These are phyloP conservation scores for Aspergillus sp. DNA, from an alignment of 2,329 filamentous ascomycete species.

Conservation along the genomic window DNA sequence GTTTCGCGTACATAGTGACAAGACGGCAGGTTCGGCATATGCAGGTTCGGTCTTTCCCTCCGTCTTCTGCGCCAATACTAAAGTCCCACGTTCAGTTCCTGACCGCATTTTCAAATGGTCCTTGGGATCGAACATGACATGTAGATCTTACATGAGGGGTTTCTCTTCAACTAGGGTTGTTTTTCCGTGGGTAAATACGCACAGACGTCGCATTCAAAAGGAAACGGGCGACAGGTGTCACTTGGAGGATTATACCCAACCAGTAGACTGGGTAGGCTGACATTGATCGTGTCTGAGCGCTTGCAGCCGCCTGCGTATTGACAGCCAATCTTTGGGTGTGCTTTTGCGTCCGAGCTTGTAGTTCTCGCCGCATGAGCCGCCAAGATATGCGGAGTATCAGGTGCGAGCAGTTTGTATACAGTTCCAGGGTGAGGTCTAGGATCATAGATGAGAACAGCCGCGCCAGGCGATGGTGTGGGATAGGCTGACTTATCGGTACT, in stretches of 20 bases:
- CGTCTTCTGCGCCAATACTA: not conserved
- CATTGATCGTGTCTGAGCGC: conserved; percentile 25
- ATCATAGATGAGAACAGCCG: conserved; percentile 23
- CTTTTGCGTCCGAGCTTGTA: conserved; percentile 25
- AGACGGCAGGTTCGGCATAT: not conserved
- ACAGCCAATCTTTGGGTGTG: conserved; percentile 28
- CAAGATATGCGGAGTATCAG: conserved; percentile 25
- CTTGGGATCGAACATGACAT: not conserved
- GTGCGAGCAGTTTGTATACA: conserved; percentile 23
- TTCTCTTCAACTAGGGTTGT: not conserved
- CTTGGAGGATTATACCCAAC: conserved; percentile 21
- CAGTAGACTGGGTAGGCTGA: conserved; percentile 16
- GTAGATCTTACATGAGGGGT: not conserved
- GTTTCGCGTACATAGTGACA: not conserved
- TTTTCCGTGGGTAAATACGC: not conserved
- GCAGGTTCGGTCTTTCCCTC: not conserved
- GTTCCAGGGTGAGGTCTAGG: conserved; percentile 23
- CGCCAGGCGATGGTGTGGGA: conserved; percentile 13
- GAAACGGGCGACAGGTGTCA: not conserved
- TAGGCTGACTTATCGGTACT: conserved; percentile 3
- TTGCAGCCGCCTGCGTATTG: conserved; percentile 21
- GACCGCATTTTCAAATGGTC: not conserved
- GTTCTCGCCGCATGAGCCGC: conserved; percentile 28
- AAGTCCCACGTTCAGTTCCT: conserved; percentile 5
- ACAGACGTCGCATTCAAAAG: not conserved